Evolutionary conservation across 495 filamentous ascomycete genomes (phyloP).

Genomic region (Penicillium crystallinum): DNA sequence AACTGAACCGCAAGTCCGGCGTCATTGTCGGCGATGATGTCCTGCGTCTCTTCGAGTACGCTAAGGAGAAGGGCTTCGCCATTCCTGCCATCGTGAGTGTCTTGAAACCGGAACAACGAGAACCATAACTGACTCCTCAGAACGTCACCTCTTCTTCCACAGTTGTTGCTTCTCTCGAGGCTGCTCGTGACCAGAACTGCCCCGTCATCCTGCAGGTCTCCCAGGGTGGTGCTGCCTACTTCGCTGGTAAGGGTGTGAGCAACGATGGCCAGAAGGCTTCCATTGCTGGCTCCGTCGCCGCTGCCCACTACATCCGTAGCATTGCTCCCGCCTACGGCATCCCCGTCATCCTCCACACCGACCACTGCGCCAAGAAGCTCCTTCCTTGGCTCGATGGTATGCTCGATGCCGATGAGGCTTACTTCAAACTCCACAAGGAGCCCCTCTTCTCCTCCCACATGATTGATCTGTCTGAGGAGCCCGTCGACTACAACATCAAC

Average conservation of each 20-base stretch:
- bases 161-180: conserved; percentile 83
- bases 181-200: conserved; percentile 80
- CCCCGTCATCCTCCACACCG: conserved; percentile 87
- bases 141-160: conserved; percentile 93
- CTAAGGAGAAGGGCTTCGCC: conserved; percentile 77
- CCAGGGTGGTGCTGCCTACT: conserved; percentile 92
- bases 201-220: conserved; percentile 89
- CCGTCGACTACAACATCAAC: conserved; percentile 80
- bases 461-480: conserved; percentile 93
- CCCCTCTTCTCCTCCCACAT: conserved; percentile 96
- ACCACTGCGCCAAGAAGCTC: conserved; percentile 93
- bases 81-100: conserved; percentile 79
- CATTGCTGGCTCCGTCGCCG: conserved; percentile 80
- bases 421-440: conserved; percentile 87
- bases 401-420: conserved; percentile 83
- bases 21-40: conserved; percentile 89
- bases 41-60: conserved; percentile 71
- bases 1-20: conserved; percentile 71
- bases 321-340: conserved; percentile 84
- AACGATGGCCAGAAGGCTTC: conserved; percentile 84
- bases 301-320: conserved; percentile 87
- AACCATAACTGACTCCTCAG: conserved; percentile 13
- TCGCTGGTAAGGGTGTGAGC: conserved; percentile 84
- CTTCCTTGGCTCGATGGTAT: conserved; percentile 96
- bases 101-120: background rate